phyloP scores from a whole-genome alignment of 2,329 filamentous ascomycete species.

The Cladosporium sp. region DNA sequence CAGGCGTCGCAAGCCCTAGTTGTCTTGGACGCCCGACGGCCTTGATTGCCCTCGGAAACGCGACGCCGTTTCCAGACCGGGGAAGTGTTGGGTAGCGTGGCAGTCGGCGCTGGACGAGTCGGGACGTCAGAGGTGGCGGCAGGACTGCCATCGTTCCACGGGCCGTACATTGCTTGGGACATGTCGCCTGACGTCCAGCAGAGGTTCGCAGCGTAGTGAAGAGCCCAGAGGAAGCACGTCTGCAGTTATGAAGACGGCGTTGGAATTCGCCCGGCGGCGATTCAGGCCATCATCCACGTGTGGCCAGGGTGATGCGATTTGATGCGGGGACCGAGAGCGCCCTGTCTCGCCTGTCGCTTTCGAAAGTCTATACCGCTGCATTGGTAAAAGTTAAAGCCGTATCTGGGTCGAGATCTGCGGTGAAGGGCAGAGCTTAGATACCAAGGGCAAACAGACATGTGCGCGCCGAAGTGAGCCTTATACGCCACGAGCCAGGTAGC shows the following conservation, averaged over 20 bases:
- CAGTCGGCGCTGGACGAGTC: constrained; percentile 11
- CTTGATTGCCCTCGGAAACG: constrained; percentile 13
- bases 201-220: background rate
- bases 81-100: constrained; percentile 9
- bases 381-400: constrained; percentile 3
- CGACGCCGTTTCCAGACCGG: constrained; percentile 18
- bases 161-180: constrained; percentile 5
- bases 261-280: background rate
- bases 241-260: constrained; percentile 12
- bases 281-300: constrained; percentile 4
- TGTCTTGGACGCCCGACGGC: constrained; percentile 20
- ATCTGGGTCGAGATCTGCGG: constrained; percentile 15
- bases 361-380: constrained; percentile 11
- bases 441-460: background rate
- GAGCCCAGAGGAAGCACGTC: background rate
- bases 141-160: constrained; percentile 13
- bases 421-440: constrained; percentile 8
- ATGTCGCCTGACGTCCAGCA: background rate
- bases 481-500: constrained; percentile 1
- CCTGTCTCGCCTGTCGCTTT: constrained; percentile 1
- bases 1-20: constrained; percentile 21
- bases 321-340: constrained; percentile 9
- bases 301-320: constrained; percentile 6
- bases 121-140: constrained; percentile 11
- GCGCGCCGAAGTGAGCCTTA: constrained; percentile 3